These are phyloP conservation scores for Sporothrix protearum DNA, from an alignment of 2,329 filamentous ascomycete genomes.

Conservation along the genomic window DNA sequence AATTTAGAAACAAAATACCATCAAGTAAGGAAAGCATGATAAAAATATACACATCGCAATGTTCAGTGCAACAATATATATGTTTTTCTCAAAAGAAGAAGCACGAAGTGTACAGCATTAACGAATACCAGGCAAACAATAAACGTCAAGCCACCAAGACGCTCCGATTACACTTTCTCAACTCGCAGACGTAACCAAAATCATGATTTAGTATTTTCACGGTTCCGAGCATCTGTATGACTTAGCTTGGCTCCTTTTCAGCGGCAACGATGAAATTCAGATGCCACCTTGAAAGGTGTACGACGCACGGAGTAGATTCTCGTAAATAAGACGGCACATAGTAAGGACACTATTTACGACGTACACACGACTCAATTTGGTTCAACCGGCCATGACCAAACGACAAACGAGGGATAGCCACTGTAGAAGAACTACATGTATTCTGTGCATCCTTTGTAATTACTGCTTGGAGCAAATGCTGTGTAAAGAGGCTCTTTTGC, in stretches of 20 bases:
- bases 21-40: too few relatives aligned
- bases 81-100: too few relatives aligned
- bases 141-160: too few relatives aligned
- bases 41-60: too few relatives aligned
- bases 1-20: too few relatives aligned
- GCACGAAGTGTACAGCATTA: too few relatives aligned
- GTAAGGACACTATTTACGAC: background rate
- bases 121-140: too few relatives aligned
- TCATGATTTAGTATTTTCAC: background rate
- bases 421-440: background rate
- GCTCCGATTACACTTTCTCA: too few relatives aligned
- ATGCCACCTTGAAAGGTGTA: too few relatives aligned
- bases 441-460: background rate
- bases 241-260: background rate
- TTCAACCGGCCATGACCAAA: slow-evolving; percentile 9
- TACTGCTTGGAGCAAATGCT: background rate
- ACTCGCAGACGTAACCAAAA: too few relatives aligned
- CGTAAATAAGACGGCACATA: background rate
- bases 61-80: too few relatives aligned
- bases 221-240: background rate
- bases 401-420: slow-evolving; percentile 3
- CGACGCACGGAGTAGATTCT: background rate
- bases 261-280: background rate
- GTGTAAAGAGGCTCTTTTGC: background rate
- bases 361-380: background rate